phyloP scores from a whole-genome alignment of 306 rosid species.

The Malus asiatica region DNA sequence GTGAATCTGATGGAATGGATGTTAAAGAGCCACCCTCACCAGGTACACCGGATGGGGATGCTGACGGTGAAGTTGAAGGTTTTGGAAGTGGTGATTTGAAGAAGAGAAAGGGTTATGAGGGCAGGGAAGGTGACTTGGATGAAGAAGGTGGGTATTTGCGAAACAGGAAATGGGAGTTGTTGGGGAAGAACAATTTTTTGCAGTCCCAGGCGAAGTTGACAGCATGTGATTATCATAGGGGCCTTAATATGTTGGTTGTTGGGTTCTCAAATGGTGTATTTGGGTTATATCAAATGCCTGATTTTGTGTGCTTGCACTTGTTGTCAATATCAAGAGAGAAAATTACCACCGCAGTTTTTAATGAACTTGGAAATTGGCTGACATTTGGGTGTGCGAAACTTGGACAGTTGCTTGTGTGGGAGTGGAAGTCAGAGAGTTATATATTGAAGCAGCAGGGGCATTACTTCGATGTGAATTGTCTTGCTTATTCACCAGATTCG shows the following conservation, averaged over 20 bases:
- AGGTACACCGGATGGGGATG: conserved; percentile 55
- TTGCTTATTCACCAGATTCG: conserved; percentile 78
- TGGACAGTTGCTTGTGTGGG: conserved; percentile 96
- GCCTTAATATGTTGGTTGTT: conserved; percentile 69
- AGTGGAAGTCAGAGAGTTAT: conserved; percentile 90
- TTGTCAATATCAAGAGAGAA: conserved; percentile 80
- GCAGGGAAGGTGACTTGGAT: conserved; percentile 22
- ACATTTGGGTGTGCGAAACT: conserved; percentile 80
- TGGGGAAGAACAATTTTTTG: conserved; percentile 62
- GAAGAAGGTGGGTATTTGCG: conserved; percentile 46
- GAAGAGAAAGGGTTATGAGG: conserved; percentile 47
- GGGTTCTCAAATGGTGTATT: conserved; percentile 86
- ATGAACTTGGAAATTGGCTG: conserved; percentile 88
- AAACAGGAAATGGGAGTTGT: conserved; percentile 66
- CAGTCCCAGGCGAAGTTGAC: conserved; percentile 59
- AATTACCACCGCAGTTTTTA: conserved; percentile 71
- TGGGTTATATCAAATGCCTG: conserved; percentile 89
- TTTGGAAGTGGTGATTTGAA: conserved; percentile 27
- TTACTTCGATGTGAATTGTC: conserved; percentile 79
- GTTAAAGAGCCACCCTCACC: conserved; percentile 42
- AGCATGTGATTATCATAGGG: conserved; percentile 75
- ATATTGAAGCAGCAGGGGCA: conserved; percentile 98
- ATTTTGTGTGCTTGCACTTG: conserved; percentile 76
- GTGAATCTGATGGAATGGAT: conserved; percentile 26
- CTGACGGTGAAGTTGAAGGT: conserved; percentile 37